Conservation (phyloP, 306 rosid genomes). For the Ziziphus jujuba region DNA sequence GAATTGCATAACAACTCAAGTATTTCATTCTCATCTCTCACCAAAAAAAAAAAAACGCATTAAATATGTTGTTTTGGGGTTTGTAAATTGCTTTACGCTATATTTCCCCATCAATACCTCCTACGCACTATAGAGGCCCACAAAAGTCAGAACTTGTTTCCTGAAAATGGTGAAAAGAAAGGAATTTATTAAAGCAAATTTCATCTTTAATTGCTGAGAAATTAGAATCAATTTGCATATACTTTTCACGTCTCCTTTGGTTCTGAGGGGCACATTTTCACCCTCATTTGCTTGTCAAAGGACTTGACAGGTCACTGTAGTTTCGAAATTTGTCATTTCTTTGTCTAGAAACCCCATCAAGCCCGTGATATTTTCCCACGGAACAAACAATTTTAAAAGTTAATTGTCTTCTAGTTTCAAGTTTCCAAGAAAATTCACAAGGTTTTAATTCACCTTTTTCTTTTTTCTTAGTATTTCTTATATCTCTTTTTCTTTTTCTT, state of each 20-base stretch:
- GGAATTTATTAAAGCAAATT: constrained; percentile 29
- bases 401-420: not conserved
- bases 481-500: not conserved
- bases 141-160: constrained; percentile 29
- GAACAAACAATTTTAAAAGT: not conserved
- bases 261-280: not conserved
- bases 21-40: not conserved
- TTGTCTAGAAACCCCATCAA: not conserved
- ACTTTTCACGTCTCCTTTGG: constrained; percentile 11
- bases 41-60: not conserved
- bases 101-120: not conserved
- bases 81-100: not conserved
- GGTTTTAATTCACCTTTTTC: not conserved
- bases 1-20: not conserved
- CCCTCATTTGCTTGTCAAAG: constrained; percentile 4
- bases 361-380: not conserved
- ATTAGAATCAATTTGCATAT: constrained; percentile 27
- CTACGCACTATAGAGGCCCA: constrained; percentile 28
- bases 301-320: constrained; percentile 15
- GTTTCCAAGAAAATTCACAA: not conserved
- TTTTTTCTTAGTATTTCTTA: not conserved
- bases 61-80: not conserved
- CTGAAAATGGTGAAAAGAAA: constrained; percentile 22
- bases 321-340: not conserved
- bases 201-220: constrained; percentile 24